Base-by-base conservation (phyloP, 495 filamentous ascomycete genomes). In the Aspergillus sparsus region DNA sequence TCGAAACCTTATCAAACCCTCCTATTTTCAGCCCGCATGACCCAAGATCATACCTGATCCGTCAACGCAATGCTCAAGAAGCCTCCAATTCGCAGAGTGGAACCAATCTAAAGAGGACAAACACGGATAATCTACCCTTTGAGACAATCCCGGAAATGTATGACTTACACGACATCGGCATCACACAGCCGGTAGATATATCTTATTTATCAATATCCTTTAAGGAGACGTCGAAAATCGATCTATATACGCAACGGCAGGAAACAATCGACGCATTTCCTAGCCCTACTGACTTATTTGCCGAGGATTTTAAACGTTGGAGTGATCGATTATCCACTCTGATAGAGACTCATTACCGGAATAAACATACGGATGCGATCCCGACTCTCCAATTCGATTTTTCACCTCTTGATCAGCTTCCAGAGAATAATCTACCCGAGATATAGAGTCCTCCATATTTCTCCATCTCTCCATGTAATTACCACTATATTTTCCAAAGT, bases 1-100 rank as follows among this genome's bases (percentile, higher is more conserved):
- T 47, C 15, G 2, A 36, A 3, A 37, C 51, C 12, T 42, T 18
- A 7, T 36, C 55, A 11, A 10, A 27, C 21, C 1, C 21, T 27
- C 21, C 21, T 3, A 27, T 51, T 1, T 54, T 75, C 6, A 51
- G 49, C n/a, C 62, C 62, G 0, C 56, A 68, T 53, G 77, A 80
- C 39, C 72, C 77, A 6, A 67, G 77, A 37, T 63, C 70, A 49
- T 78, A 77, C 56, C 61, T 80, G 6, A 73, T 78, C 36, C 70
- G 68, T 6, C 57, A 67, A 13, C 56, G 16, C 13, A 6, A n/a
- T n/a, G 39, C 53, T 18, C 60, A 66, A 37, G 52, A 42, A 10
- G 6, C 44, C 33, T 49, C 36, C 1, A 12, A 33, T n/a, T 8
- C 16, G 8, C 42, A 56, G 5, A 51, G 56, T 3, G 0, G 36